Conservation (phyloP, 2,329 filamentous ascomycete species). For the Colletotrichum gloeosporioides region DNA sequence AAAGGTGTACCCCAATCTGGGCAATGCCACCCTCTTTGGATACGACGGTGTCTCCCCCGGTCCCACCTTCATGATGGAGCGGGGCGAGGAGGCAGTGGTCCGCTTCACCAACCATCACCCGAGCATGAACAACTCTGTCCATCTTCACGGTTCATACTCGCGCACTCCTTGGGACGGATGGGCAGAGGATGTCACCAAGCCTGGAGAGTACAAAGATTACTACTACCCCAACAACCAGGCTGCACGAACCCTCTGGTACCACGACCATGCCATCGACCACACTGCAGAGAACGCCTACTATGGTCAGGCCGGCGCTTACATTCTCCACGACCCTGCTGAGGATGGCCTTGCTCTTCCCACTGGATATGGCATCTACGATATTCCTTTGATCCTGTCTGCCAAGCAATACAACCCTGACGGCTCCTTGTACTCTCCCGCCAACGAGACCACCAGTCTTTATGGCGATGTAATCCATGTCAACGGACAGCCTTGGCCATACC, state of each 20-base stretch:
- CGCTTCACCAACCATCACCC: conserved; percentile 50
- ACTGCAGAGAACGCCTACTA: conserved; percentile 58
- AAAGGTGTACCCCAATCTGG: conserved; percentile 27
- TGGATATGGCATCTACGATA: conserved; percentile 44
- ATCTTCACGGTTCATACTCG: conserved; percentile 55
- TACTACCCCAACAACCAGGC: conserved; percentile 59
- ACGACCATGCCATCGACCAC: conserved; percentile 41
- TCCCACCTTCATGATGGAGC: conserved; percentile 49
- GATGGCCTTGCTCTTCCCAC: conserved; percentile 47
- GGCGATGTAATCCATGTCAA: conserved; percentile 61
- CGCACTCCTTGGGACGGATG: conserved; percentile 51
- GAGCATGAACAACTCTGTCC: conserved; percentile 43
- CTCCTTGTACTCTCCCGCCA: conserved; percentile 42
- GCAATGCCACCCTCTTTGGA: conserved; percentile 33
- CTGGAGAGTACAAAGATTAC: conserved; percentile 58
- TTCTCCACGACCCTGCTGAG: conserved; percentile 51
- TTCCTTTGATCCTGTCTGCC: conserved; percentile 51
- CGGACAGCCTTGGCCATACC: conserved; percentile 58
- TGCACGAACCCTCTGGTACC: conserved; percentile 56
- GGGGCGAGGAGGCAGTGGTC: conserved; percentile 52
- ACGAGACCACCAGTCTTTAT: conserved; percentile 47
- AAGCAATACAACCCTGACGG: conserved; percentile 49
- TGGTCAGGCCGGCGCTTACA: conserved; percentile 57
- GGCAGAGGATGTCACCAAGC: conserved; percentile 51
- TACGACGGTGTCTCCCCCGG: conserved; percentile 57